Evolutionary conservation across 2,329 filamentous ascomycete species (phyloP), one percentile per base, ranked within the genome.

Genomic region (Neophaeococcomyces mojaviensis): DNA sequence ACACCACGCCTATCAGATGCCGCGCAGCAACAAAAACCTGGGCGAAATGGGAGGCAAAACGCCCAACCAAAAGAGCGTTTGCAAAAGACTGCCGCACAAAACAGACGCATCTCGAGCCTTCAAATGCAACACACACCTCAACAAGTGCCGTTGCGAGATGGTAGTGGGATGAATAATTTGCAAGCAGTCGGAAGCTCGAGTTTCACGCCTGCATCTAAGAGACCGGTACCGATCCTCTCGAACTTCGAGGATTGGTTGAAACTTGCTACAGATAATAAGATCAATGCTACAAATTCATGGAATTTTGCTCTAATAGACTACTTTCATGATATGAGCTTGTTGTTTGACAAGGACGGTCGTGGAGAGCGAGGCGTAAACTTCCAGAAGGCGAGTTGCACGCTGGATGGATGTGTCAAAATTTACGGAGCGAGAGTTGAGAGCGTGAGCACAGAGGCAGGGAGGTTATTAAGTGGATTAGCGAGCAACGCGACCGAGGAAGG

Each of bases 231-330:
- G 1, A 85, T 98, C 58, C 73, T 98, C 45, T 92, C 92, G 60
- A 98, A 98, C 68, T 98, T 97, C 59, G 92, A 98, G 65, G 92
- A 98, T 64, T 97, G 90, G 92, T 97, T 98, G 88, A 98, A 97
- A 75, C 94, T 98, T 88, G 92, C 92, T 2, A 97, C 92, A 13
- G 92, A 98, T 71, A 98, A 98, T 70, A 92, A 92, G 68, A 98
- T 98, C 74, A 98, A 97, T 64, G 90, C 92, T 39, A 81, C 84
- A 49, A 98, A 98, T 66, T 96, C 89, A 24, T 98, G 92, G 92
- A 97, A 97, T 66, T 97, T 98, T 68, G 92, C 92, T n/a, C 78
- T 98, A 15, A 98, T 98, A 62, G 92, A 98, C 66, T 98, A 98
- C 68, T 98, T 98, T 61, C 90, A 98, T 66, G 92, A 98, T 61